Evolutionary conservation across 495 filamentous ascomycete genomes (phyloP).

Genomic region (Echria macrotheca): DNA sequence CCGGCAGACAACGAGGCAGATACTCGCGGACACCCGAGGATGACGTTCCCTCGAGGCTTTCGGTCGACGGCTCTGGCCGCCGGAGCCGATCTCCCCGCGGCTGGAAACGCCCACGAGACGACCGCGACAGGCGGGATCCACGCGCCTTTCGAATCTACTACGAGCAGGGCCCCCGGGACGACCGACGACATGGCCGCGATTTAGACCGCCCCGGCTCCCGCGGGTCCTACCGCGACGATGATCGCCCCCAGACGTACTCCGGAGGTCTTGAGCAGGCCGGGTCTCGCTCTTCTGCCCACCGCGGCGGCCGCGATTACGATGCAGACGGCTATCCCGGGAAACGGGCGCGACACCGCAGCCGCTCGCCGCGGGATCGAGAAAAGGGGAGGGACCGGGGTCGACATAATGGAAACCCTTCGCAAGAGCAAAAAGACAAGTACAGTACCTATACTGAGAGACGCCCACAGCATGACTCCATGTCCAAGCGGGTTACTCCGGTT

Average conservation of each 20-base stretch:
- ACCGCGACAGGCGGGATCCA: conserved; percentile 40
- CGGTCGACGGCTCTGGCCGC: conserved; percentile 49
- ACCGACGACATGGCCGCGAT: conserved; percentile 50
- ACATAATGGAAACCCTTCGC: conserved; percentile 7
- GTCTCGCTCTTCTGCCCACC: no score
- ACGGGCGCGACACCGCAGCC: conserved; percentile 62
- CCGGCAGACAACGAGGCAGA: conserved; percentile 64
- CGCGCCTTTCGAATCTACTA: conserved; percentile 57
- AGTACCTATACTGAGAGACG: conserved; percentile 41
- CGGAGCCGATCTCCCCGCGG: conserved; percentile 43
- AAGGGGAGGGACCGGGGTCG: conserved; percentile 34
- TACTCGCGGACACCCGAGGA: conserved; percentile 68
- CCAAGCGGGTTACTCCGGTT: conserved; percentile 28
- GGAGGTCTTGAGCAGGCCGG: no score
- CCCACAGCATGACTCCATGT: conserved; percentile 28
- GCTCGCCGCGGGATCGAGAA: conserved; percentile 49
- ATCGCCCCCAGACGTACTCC: conserved; percentile 49
- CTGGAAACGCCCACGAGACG: conserved; percentile 64
- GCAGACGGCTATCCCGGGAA: conserved; percentile 49
- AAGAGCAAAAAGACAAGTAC: conserved; percentile 29
- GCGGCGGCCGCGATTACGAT: conserved; percentile 19
- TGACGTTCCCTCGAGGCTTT: conserved; percentile 69
- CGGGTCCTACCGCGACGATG: conserved; percentile 44
- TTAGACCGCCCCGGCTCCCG: conserved; percentile 55
- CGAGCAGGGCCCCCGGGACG: conserved; percentile 46